Evolutionary conservation across 768 basidiomycete species (phyloP), one percentile per base, ranked within the genome.

Genomic region (Sistotremastrum niveocremeum): DNA sequence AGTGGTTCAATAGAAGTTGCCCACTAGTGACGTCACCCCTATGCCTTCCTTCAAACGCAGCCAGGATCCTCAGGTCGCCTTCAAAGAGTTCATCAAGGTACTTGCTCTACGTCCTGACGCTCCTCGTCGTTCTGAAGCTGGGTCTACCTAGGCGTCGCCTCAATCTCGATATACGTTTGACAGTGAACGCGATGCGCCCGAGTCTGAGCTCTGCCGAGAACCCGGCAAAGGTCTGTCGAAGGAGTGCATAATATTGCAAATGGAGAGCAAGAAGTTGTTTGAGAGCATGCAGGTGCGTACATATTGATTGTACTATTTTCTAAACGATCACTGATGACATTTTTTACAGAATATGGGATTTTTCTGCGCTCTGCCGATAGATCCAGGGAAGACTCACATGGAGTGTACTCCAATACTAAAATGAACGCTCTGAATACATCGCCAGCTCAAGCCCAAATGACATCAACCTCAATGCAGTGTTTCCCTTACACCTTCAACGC

Each of bases 261-360:
- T 81, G 77, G 67, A 74, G 46, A 72, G 79, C 7, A 81, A 70
- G 50, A 62, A 68, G 48, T 52, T 83, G 45, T 82, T 85, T 54
- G 64, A 72, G 56, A 73, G 79, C 37, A 85, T 87, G 81, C 82
- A 84, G 74, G 78, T 77, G 34, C 47, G 62, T 38, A 34, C n/a
- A 44, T 33, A 11, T 30, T 9, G 35, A 20, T 20, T 9, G 30
- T 32, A 39, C 7, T 3, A 11, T 36, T 29, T 34, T 11, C 9
- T 30, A 34, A 34, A 20, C 29, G 8, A 5, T 9, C 31, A n/a
- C 39, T 44, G 10, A 35, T 47, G 45, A 30, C 28, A 34, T 30
- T 11, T 20, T 20, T 31, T 11, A 11, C 55, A 84, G 81, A 68
- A 71, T 8, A 65, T 72, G 44, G 80, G 77, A 9, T 82, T 84